Percentiles rank a stretch among this genome's conserved stretches.
These are phyloP conservation scores for Kazachstania martiniae DNA, from an alignment of 805 yeast species.

Conservation along the genomic window DNA sequence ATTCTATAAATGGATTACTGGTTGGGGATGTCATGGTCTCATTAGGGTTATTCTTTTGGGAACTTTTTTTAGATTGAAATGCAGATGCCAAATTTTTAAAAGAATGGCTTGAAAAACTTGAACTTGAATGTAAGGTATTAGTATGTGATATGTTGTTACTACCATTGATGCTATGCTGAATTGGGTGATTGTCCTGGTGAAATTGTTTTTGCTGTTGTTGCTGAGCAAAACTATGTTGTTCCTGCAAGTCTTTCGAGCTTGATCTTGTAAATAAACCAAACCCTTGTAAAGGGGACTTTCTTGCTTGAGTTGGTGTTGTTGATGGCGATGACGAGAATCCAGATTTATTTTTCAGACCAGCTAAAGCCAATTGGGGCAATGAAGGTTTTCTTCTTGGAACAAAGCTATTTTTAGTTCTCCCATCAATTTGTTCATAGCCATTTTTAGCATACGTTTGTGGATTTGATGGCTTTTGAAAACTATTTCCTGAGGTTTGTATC, in stretches of 20 bases:
- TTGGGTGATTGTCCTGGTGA: not conserved
- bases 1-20: constrained; percentile 18
- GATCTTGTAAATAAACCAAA: constrained; percentile 25
- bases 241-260: constrained; percentile 15
- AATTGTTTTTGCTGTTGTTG: constrained; percentile 10
- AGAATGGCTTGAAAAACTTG: constrained; percentile 29
- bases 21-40: constrained; percentile 19
- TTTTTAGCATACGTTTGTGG: not conserved
- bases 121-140: constrained; percentile 7
- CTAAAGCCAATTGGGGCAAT: constrained; percentile 22
- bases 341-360: constrained; percentile 18
- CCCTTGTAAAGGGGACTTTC: constrained; percentile 26
- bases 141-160: constrained; percentile 4
- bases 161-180: constrained; percentile 3
- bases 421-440: constrained; percentile 1
- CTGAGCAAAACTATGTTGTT: constrained; percentile 6
- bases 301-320: constrained; percentile 16
- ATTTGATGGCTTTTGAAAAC: constrained; percentile 2
- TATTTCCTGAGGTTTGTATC: not conserved
- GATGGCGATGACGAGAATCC: constrained; percentile 10
- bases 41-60: constrained; percentile 30
- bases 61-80: constrained; percentile 31
- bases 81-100: constrained; percentile 24
- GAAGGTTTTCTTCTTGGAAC: constrained; percentile 21
- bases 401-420: constrained; percentile 10